phyloP scores from a whole-genome alignment of 179 eudicot genomes.

The Pouteria campechiana region DNA sequence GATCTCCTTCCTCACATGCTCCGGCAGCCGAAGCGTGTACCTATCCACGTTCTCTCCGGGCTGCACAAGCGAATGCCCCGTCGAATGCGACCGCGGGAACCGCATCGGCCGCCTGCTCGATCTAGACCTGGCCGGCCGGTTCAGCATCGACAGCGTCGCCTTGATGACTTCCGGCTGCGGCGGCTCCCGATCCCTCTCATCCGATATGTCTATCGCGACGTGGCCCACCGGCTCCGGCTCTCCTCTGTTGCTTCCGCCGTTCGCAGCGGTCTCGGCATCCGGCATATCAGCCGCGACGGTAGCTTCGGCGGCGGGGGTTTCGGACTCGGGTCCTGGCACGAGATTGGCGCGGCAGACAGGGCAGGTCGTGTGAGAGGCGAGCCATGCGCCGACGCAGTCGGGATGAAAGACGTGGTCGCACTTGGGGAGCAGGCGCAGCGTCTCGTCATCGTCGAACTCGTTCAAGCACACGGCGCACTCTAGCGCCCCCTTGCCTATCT shows the following conservation, averaged over 20 bases:
- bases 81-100: constrained; percentile 51
- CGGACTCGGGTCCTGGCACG: constrained; percentile 16
- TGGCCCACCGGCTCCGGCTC: constrained; percentile 4
- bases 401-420: constrained; percentile 85
- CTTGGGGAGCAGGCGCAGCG: constrained; percentile 47
- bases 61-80: constrained; percentile 62
- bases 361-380: constrained; percentile 56
- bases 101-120: constrained; percentile 34
- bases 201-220: neutral
- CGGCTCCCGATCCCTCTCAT: constrained; percentile 16
- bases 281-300: neutral
- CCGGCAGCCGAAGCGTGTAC: constrained; percentile 64
- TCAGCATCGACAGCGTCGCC: constrained; percentile 1
- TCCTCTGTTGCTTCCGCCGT: neutral
- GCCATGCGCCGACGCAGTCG: constrained; percentile 72
- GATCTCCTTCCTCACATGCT: constrained; percentile 45
- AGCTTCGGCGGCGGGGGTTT: constrained; percentile 3
- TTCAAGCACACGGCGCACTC: constrained; percentile 81
- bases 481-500: constrained; percentile 55
- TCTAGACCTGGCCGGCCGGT: constrained; percentile 25
- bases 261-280: neutral
- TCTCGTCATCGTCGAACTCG: constrained; percentile 69
- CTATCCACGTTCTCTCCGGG: constrained; percentile 66
- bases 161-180: constrained; percentile 16
- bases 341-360: constrained; percentile 70